A percentile compares a stretch with the other conserved stretches of the same genome.
Evolutionary conservation across 495 filamentous ascomycete species (phyloP).

Genomic region (Sabuloglossum arenarium): DNA sequence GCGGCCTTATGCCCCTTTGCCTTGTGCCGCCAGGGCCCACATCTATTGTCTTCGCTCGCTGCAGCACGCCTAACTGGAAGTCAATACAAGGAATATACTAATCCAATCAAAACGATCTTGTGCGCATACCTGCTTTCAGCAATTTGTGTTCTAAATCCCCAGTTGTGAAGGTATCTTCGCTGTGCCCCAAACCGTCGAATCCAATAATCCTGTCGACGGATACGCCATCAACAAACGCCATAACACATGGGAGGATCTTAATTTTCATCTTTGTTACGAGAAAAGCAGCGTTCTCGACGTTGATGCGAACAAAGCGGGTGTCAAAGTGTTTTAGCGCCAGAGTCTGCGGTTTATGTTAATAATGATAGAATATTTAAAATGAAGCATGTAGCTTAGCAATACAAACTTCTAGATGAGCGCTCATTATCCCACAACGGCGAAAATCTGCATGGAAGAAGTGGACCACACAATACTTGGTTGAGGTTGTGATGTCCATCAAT

Average conservation of each 20-base stretch:
- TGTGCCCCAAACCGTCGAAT: conserved; percentile 49
- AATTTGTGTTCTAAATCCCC: conserved; percentile 42
- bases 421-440: conserved; percentile 48
- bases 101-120: conserved; percentile 20
- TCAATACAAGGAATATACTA: conserved; percentile 1
- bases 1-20: conserved; percentile 1
- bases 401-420: conserved; percentile 32
- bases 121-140: conserved; percentile 33
- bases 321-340: conserved; percentile 45
- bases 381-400: conserved; percentile 7
- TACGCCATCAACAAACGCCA: conserved; percentile 50
- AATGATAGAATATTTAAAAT: neutral
- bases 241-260: conserved; percentile 51
- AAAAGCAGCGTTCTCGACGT: conserved; percentile 55
- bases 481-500: conserved; percentile 49
- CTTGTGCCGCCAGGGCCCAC: conserved; percentile 4
- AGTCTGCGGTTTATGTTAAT: conserved; percentile 10
- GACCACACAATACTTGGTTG: conserved; percentile 38
- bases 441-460: conserved; percentile 67
- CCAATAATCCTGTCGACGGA: conserved; percentile 47
- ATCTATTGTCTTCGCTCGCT: conserved; percentile 16
- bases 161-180: conserved; percentile 38
- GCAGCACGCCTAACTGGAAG: conserved; percentile 4
- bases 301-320: conserved; percentile 44
- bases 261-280: conserved; percentile 49